Conservation (phyloP, 2,329 filamentous ascomycete species). For the Fusarium sp. region DNA sequence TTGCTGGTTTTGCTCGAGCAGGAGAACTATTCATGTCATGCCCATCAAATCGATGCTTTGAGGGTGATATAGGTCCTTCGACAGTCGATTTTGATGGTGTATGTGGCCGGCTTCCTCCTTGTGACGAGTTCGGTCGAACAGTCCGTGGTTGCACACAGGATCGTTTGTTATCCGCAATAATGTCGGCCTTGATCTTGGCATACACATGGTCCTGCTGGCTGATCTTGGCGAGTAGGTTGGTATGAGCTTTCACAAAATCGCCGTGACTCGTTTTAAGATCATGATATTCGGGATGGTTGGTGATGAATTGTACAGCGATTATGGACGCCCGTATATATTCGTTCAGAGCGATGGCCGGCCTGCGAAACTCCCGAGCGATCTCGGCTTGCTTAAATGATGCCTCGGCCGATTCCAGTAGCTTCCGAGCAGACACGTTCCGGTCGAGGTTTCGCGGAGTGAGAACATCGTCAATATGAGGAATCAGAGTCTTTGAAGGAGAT, state of each 20-base stretch:
- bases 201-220: constrained; percentile 58
- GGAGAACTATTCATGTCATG: constrained; percentile 25
- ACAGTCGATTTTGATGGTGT: constrained; percentile 26
- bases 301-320: constrained; percentile 79
- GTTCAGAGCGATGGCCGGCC: constrained; percentile 78
- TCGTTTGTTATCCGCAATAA: constrained; percentile 69
- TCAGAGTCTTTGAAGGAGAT: constrained; percentile 43
- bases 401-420: constrained; percentile 62
- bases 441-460: constrained; percentile 57
- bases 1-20: constrained; percentile 52
- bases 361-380: constrained; percentile 67
- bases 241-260: constrained; percentile 58
- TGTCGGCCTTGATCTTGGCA: constrained; percentile 64
- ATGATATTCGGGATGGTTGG: constrained; percentile 77
- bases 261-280: constrained; percentile 64
- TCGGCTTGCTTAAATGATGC: constrained; percentile 66
- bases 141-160: constrained; percentile 63
- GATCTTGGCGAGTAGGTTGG: constrained; percentile 59
- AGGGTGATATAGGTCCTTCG: constrained; percentile 16
- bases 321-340: constrained; percentile 86
- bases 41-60: constrained; percentile 25
- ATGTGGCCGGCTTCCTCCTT: constrained; percentile 19
- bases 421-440: constrained; percentile 59
- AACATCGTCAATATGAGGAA: constrained; percentile 64
- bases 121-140: constrained; percentile 21